These are phyloP conservation scores for Akanthomyces uredinophilus DNA, from an alignment of 2,329 filamentous ascomycete species.

Conservation along the genomic window DNA sequence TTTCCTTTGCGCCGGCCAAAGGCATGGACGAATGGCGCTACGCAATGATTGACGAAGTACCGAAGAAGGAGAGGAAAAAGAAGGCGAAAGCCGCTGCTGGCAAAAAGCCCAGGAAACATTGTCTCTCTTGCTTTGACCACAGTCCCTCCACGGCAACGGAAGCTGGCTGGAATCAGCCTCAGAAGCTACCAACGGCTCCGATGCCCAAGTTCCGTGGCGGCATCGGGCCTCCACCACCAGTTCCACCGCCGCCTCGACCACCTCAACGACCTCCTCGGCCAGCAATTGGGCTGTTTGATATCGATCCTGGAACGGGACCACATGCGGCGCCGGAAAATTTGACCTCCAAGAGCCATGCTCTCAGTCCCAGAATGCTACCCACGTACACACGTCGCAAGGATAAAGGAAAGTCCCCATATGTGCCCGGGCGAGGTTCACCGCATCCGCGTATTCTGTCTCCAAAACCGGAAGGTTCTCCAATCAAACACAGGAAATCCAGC, in stretches of 20 bases:
- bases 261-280: conserved; percentile 15
- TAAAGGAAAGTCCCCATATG: neutral
- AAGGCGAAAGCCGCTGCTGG: conserved; percentile 11
- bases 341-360: conserved; percentile 7
- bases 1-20: conserved; percentile 27
- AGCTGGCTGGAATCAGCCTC: conserved; percentile 22
- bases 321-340: neutral
- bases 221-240: conserved; percentile 7
- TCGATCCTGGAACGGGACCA: neutral
- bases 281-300: conserved; percentile 7
- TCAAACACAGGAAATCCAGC: neutral
- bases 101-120: conserved; percentile 18
- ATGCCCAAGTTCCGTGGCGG: conserved; percentile 4
- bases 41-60: conserved; percentile 28
- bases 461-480: neutral
- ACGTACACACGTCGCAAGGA: neutral
- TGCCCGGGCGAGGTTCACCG: neutral
- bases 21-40: conserved; percentile 30
- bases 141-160: conserved; percentile 22
- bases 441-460: neutral
- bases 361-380: conserved; percentile 15
- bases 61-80: conserved; percentile 15
- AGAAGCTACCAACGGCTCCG: conserved; percentile 10
- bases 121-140: conserved; percentile 27
- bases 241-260: conserved; percentile 10